Conservation (phyloP, 116 monocot species). For the Cymodocea nodosa region DNA sequence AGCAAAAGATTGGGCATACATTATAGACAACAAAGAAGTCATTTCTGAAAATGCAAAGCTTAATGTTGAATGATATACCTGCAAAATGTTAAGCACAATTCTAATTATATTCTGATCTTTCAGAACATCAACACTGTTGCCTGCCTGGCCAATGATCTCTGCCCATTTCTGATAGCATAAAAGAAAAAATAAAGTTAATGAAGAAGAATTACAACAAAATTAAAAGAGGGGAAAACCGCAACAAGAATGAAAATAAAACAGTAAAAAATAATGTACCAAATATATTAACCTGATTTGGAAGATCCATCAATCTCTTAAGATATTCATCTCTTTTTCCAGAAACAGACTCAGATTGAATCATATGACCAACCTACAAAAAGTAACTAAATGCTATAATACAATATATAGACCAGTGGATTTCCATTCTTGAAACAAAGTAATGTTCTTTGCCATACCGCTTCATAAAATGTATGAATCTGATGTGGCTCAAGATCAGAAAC, state of each 20-base stretch:
- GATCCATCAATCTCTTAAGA: slow-evolving; percentile 89
- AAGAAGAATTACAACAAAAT: not conserved
- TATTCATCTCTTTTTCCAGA: slow-evolving; percentile 82
- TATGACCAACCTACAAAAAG: slow-evolving; percentile 74
- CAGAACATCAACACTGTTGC: slow-evolving; percentile 76
- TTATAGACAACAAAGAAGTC: no score
- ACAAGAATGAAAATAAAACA: not conserved
- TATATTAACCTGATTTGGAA: slow-evolving; percentile 77
- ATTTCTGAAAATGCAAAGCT: not conserved
- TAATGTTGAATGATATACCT: slow-evolving; percentile 36
- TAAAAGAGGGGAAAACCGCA: not conserved
- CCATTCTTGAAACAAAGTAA: not conserved
- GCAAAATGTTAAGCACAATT: slow-evolving; percentile 87
- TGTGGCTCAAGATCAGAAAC: slow-evolving; percentile 92
- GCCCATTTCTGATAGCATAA: slow-evolving; percentile 69
- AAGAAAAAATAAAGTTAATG: not conserved
- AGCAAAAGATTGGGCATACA: no score
- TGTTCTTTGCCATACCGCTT: slow-evolving; percentile 45
- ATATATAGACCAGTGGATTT: not conserved
- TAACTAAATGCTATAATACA: not conserved
- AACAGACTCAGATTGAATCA: slow-evolving; percentile 98
- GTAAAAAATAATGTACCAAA: not conserved
- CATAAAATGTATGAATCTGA: slow-evolving; percentile 98
- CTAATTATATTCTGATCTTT: slow-evolving; percentile 90
- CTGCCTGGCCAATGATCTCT: slow-evolving; percentile 87